phyloP scores from a whole-genome alignment of 208 protist species.

The Trypanosomatidae sp. region DNA sequence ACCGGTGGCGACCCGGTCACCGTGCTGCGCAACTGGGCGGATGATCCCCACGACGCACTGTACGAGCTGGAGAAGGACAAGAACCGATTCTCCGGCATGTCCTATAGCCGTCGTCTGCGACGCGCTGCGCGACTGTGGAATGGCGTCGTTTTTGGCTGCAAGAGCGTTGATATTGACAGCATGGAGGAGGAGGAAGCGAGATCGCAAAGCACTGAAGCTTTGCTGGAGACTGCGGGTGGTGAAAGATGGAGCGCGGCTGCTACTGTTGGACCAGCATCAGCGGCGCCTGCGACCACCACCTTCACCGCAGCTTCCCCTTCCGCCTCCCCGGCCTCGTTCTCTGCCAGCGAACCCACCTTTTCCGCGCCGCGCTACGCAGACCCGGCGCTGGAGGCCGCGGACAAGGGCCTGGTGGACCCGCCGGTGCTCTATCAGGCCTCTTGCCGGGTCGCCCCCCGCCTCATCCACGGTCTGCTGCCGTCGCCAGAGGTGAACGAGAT shows the following conservation, averaged over 20 bases:
- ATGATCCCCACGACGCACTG: constrained; percentile 19
- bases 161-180: neutral
- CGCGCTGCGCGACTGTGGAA: constrained; percentile 8
- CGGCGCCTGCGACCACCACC: too few species aligned
- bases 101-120: neutral
- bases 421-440: constrained; percentile 50
- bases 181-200: too few species aligned
- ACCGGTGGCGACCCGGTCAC: constrained; percentile 63
- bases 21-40: constrained; percentile 63
- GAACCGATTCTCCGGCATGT: constrained; percentile 20
- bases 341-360: too few species aligned
- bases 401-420: neutral
- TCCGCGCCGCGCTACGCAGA: too few species aligned
- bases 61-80: constrained; percentile 14
- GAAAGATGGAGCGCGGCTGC: too few species aligned
- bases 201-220: too few species aligned
- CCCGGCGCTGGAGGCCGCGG: too few species aligned
- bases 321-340: too few species aligned
- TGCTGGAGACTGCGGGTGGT: too few species aligned
- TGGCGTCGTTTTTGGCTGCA: constrained; percentile 6
- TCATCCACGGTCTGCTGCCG: constrained; percentile 76
- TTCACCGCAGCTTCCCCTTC: too few species aligned
- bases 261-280: too few species aligned
- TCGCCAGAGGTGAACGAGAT: constrained; percentile 80
- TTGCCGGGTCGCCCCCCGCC: constrained; percentile 60